Percentiles rank a stretch among this genome's conserved stretches.
Evolutionary conservation across 495 filamentous ascomycete species (phyloP).

Genomic region (Aspergillus sclerotiicarbonarius): DNA sequence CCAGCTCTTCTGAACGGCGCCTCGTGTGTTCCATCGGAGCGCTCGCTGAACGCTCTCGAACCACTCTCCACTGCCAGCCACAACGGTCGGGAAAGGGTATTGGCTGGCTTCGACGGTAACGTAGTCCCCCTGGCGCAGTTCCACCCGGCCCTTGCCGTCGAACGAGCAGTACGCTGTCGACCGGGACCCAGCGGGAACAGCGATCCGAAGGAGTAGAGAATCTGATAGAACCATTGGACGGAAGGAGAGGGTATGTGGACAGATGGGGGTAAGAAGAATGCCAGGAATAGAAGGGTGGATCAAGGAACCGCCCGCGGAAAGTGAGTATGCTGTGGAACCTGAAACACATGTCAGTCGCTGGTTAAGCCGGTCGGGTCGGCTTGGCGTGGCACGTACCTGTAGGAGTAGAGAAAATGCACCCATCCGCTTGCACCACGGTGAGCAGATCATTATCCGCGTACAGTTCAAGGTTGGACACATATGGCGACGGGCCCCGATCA

Average conservation of each 20-base stretch:
- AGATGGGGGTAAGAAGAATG: slow-evolving; percentile 96
- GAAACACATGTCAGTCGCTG: slow-evolving; percentile 10
- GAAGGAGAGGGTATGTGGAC: slow-evolving; percentile 94
- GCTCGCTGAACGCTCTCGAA: slow-evolving; percentile 90
- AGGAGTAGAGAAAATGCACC: slow-evolving; percentile 94
- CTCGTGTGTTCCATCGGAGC: slow-evolving; percentile 87
- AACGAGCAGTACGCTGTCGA: slow-evolving; percentile 94
- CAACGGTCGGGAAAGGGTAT: slow-evolving; percentile 94
- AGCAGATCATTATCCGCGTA: slow-evolving; percentile 91
- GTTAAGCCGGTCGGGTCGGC: background rate
- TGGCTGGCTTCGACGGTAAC: slow-evolving; percentile 92
- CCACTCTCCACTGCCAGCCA: slow-evolving; percentile 77
- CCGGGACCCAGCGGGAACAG: slow-evolving; percentile 77
- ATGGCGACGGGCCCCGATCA: slow-evolving; percentile 93
- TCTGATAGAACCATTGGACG: slow-evolving; percentile 98
- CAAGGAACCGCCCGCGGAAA: slow-evolving; percentile 91
- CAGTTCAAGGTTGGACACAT: slow-evolving; percentile 91
- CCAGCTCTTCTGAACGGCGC: slow-evolving; percentile 82
- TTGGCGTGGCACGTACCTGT: slow-evolving; percentile 61
- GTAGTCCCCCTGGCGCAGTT: slow-evolving; percentile 86
- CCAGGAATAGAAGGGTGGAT: slow-evolving; percentile 97
- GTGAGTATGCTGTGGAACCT: slow-evolving; percentile 91
- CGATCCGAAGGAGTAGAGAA: slow-evolving; percentile 82
- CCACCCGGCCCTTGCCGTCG: slow-evolving; percentile 91
- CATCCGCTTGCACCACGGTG: slow-evolving; percentile 93